Conservation (phyloP, 495 filamentous ascomycete species). For the Aspergillus incahuasiensis region DNA sequence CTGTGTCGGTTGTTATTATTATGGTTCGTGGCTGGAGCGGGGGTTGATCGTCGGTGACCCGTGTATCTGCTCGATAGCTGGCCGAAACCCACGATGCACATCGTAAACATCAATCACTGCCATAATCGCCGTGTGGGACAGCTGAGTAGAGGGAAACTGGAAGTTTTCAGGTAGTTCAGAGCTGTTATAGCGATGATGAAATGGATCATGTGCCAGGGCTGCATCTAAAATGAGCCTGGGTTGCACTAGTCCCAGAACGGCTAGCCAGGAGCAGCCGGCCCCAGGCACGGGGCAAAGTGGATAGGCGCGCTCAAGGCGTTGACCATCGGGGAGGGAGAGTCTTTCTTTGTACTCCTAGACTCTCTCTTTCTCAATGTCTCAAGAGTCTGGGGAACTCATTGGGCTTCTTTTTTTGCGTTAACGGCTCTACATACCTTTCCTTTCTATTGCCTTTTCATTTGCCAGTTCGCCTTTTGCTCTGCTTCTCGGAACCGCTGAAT, state of each 20-base stretch:
- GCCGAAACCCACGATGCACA: neutral
- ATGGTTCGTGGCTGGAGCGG: neutral
- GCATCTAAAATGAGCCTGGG: neutral
- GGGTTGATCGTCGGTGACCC: neutral
- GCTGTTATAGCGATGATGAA: neutral
- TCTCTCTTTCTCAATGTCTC: conserved; percentile 34
- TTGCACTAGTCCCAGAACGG: neutral
- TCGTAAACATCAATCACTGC: too few relatives aligned
- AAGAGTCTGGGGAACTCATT: conserved; percentile 32
- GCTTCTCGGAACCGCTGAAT: conserved; percentile 34
- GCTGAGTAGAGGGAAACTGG: too few relatives aligned
- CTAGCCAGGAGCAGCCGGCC: conserved; percentile 5
- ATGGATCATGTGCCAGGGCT: neutral
- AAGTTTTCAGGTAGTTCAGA: too few relatives aligned
- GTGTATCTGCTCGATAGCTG: neutral
- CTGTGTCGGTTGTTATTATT: too few relatives aligned
- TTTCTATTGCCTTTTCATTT: conserved; percentile 14
- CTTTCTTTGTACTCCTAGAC: conserved; percentile 1
- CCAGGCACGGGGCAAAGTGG: conserved; percentile 20
- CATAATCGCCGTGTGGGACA: too few relatives aligned
- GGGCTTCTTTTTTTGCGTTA: conserved; percentile 6
- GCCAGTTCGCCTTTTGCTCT: conserved; percentile 14
- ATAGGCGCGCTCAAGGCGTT: conserved; percentile 45
- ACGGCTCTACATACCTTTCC: conserved; percentile 11
- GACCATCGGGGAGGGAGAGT: conserved; percentile 18